Conservation (phyloP, 2,329 filamentous ascomycete species). For the Hypocreales sp. region DNA sequence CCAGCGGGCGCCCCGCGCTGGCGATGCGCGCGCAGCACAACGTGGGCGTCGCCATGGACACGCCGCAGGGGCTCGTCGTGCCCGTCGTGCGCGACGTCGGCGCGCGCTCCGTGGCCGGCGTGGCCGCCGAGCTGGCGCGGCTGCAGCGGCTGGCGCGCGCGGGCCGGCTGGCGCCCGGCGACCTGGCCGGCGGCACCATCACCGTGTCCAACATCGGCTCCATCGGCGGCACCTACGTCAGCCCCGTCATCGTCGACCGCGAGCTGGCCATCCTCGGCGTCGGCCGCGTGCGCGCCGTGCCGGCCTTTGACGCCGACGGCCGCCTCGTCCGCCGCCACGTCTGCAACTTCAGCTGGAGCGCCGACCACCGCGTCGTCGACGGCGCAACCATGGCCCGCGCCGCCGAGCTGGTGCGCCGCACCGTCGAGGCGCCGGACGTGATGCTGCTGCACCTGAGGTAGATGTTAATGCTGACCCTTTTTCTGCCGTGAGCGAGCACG, state of each 20-base stretch:
- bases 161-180: constrained; percentile 59
- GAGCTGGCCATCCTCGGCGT: constrained; percentile 89
- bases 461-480: constrained; percentile 7
- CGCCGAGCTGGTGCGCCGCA: constrained; percentile 61
- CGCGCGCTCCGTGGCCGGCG: constrained; percentile 56
- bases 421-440: constrained; percentile 70
- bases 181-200: constrained; percentile 78
- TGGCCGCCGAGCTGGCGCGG: constrained; percentile 60
- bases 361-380: constrained; percentile 87
- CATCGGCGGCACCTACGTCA: constrained; percentile 83
- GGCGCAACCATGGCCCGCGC: constrained; percentile 89
- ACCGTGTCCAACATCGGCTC: constrained; percentile 95
- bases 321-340: constrained; percentile 60
- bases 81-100: constrained; percentile 82
- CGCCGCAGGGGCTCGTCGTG: constrained; percentile 72
- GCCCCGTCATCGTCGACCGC: constrained; percentile 76
- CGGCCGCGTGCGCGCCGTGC: constrained; percentile 64
- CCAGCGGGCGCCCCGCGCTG: constrained; percentile 53
- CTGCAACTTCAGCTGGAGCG: constrained; percentile 90
- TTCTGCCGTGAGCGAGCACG: no score
- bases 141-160: constrained; percentile 57
- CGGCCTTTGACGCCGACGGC: constrained; percentile 53
- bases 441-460: constrained; percentile 76
- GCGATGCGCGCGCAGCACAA: constrained; percentile 77
- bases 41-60: constrained; percentile 92